A percentile compares a stretch with the other conserved stretches of the same genome.
These are phyloP conservation scores for Tausonia pullulans DNA, from an alignment of 1,284 basidiomycete genomes.

Conservation along the genomic window DNA sequence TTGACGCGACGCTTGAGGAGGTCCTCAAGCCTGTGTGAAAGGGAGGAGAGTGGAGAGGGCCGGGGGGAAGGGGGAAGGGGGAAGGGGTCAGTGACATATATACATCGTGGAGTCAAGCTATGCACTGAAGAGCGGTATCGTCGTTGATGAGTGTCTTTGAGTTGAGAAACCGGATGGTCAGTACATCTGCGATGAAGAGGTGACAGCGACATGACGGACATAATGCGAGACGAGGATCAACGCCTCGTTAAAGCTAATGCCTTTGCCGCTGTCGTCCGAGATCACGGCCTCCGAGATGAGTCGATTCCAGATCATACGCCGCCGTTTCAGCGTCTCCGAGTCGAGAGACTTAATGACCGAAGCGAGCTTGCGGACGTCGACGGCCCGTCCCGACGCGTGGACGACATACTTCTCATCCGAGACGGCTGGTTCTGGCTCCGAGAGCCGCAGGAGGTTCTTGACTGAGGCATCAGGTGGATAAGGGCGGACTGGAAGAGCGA, in stretches of 20 bases:
- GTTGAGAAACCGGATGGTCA: not conserved
- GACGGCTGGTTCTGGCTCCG: constrained; percentile 18
- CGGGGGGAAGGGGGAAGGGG: not conserved
- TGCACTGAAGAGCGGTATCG: constrained; percentile 67
- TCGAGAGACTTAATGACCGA: constrained; percentile 53
- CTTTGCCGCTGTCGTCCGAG: constrained; percentile 55
- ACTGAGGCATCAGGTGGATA: constrained; percentile 61
- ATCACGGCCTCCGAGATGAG: constrained; percentile 78
- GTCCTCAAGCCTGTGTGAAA: constrained; percentile 56
- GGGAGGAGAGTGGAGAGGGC: not conserved
- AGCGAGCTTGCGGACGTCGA: constrained; percentile 57
- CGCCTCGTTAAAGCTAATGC: constrained; percentile 89
- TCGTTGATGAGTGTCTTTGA: constrained; percentile 63
- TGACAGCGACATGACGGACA: constrained; percentile 29
- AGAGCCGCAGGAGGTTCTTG: constrained; percentile 42
- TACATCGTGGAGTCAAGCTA: no score
- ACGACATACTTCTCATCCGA: constrained; percentile 19
- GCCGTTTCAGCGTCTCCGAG: constrained; percentile 47
- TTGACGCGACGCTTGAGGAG: constrained; percentile 62
- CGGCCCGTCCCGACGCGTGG: constrained; percentile 36
- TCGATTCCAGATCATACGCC: constrained; percentile 58
- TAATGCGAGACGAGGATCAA: constrained; percentile 78
- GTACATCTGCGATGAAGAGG: not conserved
- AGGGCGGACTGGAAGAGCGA: constrained; percentile 57
- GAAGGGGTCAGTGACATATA: not conserved